Conservation (phyloP, 2,329 filamentous ascomycete species). For the Lachnellula occidentalis region DNA sequence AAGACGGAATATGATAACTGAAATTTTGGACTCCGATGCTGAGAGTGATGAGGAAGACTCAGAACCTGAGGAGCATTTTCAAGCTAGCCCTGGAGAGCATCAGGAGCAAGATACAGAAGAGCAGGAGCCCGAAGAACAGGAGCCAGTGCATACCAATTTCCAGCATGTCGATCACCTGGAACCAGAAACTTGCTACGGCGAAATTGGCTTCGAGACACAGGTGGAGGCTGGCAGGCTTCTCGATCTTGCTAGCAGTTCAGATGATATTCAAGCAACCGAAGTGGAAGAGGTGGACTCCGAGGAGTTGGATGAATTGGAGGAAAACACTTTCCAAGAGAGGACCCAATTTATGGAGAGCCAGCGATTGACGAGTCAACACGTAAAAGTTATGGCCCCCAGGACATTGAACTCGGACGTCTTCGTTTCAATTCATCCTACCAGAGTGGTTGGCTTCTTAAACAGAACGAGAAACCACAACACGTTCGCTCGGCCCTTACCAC, state of each 20-base stretch:
- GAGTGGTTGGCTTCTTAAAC: slow-evolving; percentile 44
- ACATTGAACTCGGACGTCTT: slow-evolving; percentile 49
- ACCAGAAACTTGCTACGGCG: slow-evolving; percentile 26
- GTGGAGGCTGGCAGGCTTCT: slow-evolving; percentile 14
- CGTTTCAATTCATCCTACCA: slow-evolving; percentile 43
- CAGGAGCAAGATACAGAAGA: neutral
- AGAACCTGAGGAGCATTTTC: neutral
- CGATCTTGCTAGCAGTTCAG: neutral
- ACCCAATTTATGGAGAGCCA: slow-evolving; percentile 39
- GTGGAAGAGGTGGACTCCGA: neutral
- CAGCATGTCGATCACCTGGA: neutral
- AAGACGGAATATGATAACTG: slow-evolving; percentile 11
- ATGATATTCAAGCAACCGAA: neutral
- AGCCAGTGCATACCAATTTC: neutral
- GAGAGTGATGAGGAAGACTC: slow-evolving; percentile 8
- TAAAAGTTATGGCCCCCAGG: slow-evolving; percentile 44
- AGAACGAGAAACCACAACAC: slow-evolving; percentile 46
- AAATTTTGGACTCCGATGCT: slow-evolving; percentile 27
- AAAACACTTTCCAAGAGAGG: slow-evolving; percentile 10
- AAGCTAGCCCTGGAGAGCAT: neutral
- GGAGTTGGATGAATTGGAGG: neutral
- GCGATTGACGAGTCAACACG: slow-evolving; percentile 44
- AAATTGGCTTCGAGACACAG: slow-evolving; percentile 26
- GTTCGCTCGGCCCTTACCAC: slow-evolving; percentile 45
- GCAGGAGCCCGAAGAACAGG: neutral